phyloP scores from a whole-genome alignment of 2,329 filamentous ascomycete species.

The Cadophora gregata region DNA sequence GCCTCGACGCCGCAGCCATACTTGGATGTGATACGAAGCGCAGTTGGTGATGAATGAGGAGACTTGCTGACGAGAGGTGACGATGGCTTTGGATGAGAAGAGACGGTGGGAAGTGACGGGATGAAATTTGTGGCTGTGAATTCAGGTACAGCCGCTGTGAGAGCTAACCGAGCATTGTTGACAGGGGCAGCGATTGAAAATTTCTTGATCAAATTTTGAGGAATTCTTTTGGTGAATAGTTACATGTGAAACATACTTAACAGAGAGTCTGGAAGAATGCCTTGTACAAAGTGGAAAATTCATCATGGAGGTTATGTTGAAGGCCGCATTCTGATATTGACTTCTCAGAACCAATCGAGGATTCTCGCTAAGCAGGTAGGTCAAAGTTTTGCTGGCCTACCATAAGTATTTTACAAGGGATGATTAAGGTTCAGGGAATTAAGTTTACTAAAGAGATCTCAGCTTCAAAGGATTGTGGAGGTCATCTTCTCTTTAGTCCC shows the following conservation, averaged over 20 bases:
- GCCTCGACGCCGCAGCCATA: background rate
- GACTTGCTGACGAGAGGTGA: constrained; percentile 11
- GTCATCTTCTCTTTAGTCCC: background rate
- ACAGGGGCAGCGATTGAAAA: constrained; percentile 3
- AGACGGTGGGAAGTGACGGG: background rate
- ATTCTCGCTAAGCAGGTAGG: constrained; percentile 1
- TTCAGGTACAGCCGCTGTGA: constrained; percentile 8
- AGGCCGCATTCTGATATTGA: background rate
- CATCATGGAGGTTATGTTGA: background rate
- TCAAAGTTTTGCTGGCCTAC: background rate
- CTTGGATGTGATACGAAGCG: background rate
- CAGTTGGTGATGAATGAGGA: constrained; percentile 4
- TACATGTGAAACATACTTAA: background rate
- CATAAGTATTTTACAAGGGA: background rate
- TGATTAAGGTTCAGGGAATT: background rate
- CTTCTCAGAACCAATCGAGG: background rate
- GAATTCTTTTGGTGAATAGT: too few species aligned
- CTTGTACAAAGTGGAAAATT: constrained; percentile 3
- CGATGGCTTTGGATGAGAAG: constrained; percentile 3
- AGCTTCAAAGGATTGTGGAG: background rate
- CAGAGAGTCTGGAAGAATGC: background rate
- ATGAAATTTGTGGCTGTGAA: background rate
- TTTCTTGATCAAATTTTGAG: background rate
- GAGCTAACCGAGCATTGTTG: background rate
- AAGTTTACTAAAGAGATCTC: too few species aligned